Conservation (phyloP, 352 stramenopile species). For the Globisporangium okanoganense region DNA sequence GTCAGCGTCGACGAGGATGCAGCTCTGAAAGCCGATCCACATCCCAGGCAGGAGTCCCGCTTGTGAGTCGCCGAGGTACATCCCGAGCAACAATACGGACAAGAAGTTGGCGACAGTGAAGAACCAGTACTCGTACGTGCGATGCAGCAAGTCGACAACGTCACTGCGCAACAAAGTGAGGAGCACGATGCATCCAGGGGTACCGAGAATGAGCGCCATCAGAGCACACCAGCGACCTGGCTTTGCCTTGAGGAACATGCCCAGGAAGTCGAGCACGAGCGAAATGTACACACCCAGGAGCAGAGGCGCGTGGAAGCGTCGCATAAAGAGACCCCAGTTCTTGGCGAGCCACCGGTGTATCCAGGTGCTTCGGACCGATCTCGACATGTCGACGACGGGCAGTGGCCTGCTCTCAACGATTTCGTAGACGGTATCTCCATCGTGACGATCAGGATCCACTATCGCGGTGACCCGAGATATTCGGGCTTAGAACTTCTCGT, state of each 20-base stretch:
- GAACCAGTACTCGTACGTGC: slow-evolving; percentile 1
- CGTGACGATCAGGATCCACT: background rate
- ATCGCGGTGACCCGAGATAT: background rate
- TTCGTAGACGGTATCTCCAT: background rate
- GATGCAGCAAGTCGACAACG: background rate
- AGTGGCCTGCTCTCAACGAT: background rate
- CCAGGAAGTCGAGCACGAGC: background rate
- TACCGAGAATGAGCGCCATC: background rate
- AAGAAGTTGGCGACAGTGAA: slow-evolving; percentile 1
- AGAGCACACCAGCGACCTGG: slow-evolving; percentile 1
- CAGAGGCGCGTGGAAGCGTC: background rate
- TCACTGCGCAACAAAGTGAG: slow-evolving; percentile 4
- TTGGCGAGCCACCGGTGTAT: background rate
- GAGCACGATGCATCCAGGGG: background rate
- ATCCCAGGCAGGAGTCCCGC: background rate
- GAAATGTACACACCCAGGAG: slow-evolving; percentile 1
- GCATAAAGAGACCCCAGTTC: slow-evolving; percentile 1
- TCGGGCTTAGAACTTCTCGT: background rate
- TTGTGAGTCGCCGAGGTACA: background rate
- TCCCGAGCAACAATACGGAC: background rate
- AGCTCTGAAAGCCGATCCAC: slow-evolving; percentile 5
- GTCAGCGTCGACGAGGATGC: background rate
- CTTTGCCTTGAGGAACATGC: background rate
- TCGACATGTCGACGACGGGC: background rate
- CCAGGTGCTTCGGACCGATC: background rate